Conservation (phyloP, 495 filamentous ascomycete species). For the Podospora tetraspora region DNA sequence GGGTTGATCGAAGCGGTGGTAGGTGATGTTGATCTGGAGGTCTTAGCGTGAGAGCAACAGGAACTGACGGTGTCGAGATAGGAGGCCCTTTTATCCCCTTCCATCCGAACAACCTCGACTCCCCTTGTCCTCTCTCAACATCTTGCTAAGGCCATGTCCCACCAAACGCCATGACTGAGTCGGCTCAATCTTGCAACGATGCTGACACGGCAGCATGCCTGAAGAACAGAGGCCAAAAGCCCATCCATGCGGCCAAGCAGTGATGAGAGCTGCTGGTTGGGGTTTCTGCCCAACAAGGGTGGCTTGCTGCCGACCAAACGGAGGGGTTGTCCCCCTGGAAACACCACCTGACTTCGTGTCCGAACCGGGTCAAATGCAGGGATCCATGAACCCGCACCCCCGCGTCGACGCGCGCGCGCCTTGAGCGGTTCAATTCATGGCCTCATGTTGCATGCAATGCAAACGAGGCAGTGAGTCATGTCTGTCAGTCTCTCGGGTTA, state of each 20-base stretch:
- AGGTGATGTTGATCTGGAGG: background rate
- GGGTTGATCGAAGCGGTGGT: background rate
- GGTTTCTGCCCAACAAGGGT: background rate
- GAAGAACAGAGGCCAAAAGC: background rate
- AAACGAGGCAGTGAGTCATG: background rate
- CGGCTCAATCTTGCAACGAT: background rate
- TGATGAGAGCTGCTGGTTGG: background rate
- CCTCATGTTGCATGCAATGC: background rate
- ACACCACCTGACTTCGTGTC: background rate
- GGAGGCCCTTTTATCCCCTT: background rate
- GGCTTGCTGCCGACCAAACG: background rate
- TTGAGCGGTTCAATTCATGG: background rate
- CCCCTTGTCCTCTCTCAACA: background rate
- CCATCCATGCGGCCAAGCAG: background rate
- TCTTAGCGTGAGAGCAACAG: background rate
- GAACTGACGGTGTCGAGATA: background rate
- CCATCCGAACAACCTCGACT: background rate
- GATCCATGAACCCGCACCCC: background rate
- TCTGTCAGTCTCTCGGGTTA: background rate
- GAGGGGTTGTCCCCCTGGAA: background rate
- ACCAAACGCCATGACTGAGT: background rate
- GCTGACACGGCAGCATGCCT: background rate
- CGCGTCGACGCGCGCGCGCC: background rate
- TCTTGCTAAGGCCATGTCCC: background rate
- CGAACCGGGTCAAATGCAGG: background rate